Conservation (phyloP, 495 filamentous ascomycete species). For the Talaromyces wortmannii region DNA sequence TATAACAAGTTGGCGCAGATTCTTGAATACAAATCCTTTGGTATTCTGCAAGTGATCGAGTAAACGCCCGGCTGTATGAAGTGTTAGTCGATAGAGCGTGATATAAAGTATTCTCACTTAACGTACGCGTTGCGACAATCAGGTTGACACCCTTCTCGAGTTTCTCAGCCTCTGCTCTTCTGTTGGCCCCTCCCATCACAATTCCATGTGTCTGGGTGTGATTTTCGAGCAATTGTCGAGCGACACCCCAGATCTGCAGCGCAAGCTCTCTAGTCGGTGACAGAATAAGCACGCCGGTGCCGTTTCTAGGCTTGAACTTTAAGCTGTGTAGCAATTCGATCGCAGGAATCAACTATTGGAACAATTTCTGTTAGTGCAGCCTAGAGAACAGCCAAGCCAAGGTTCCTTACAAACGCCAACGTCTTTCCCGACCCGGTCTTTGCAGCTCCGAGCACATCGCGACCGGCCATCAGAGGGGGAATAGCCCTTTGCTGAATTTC, state of each 20-base stretch:
- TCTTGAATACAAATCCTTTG: slow-evolving; percentile 87
- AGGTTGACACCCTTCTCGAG: slow-evolving; percentile 90
- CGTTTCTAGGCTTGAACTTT: slow-evolving; percentile 78
- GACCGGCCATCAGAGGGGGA: slow-evolving; percentile 79
- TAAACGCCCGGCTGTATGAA: slow-evolving; percentile 61
- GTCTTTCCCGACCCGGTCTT: slow-evolving; percentile 98
- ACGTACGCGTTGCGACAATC: slow-evolving; percentile 65
- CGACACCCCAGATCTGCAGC: slow-evolving; percentile 93
- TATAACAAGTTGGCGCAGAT: slow-evolving; percentile 80
- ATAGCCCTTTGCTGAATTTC: slow-evolving; percentile 89
- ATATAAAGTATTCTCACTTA: not conserved
- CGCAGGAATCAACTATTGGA: slow-evolving; percentile 64
- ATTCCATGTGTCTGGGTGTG: slow-evolving; percentile 94
- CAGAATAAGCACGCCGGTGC: slow-evolving; percentile 53
- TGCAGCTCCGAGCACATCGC: slow-evolving; percentile 91
- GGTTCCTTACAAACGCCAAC: slow-evolving; percentile 55
- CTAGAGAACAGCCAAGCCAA: not conserved
- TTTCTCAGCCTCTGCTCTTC: slow-evolving; percentile 88
- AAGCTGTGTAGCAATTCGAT: slow-evolving; percentile 90
- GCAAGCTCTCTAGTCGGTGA: slow-evolving; percentile 64
- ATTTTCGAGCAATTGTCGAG: slow-evolving; percentile 79
- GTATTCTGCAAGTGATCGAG: slow-evolving; percentile 95
- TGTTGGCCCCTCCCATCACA: slow-evolving; percentile 91
- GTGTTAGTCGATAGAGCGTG: not conserved
- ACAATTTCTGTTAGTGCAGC: not conserved